Conservation (phyloP, 2,329 filamentous ascomycete species). For the Aspergillus hortae region DNA sequence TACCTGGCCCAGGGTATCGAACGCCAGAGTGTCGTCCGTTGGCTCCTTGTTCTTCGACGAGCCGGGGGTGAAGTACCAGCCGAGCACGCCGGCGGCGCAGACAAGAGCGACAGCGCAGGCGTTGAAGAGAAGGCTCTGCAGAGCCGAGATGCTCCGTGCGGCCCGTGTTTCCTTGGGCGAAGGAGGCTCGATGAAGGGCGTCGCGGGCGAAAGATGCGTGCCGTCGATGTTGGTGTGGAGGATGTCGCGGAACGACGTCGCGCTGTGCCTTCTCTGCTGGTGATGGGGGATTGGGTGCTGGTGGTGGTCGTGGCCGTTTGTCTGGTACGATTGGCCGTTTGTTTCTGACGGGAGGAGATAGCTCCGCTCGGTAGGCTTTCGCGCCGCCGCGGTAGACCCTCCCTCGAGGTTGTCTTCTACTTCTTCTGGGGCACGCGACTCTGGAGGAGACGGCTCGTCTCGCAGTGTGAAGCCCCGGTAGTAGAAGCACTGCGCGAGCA, state of each 20-base stretch:
- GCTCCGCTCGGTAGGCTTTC: slow-evolving; percentile 28
- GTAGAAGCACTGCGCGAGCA: slow-evolving; percentile 89
- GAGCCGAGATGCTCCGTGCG: slow-evolving; percentile 31
- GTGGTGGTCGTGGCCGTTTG: slow-evolving; percentile 5
- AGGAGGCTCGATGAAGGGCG: slow-evolving; percentile 64
- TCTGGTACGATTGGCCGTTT: slow-evolving; percentile 15
- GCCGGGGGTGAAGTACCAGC: slow-evolving; percentile 72
- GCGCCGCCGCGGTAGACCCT: slow-evolving; percentile 1
- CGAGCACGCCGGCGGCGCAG: slow-evolving; percentile 74
- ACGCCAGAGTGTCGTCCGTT: slow-evolving; percentile 46
- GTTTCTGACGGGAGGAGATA: slow-evolving; percentile 23
- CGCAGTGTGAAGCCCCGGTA: slow-evolving; percentile 71
- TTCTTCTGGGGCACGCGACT: slow-evolving; percentile 10
- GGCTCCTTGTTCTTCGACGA: slow-evolving; percentile 33
- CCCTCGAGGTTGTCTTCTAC: slow-evolving; percentile 18
- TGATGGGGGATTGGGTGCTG: slow-evolving; percentile 6
- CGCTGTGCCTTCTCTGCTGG: slow-evolving; percentile 23
- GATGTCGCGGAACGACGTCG: slow-evolving; percentile 42
- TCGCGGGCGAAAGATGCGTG: slow-evolving; percentile 73
- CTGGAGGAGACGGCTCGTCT: slow-evolving; percentile 24
- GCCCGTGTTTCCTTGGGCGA: slow-evolving; percentile 25
- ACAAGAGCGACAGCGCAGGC: slow-evolving; percentile 73
- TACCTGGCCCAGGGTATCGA: slow-evolving; percentile 77
- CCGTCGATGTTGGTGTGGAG: slow-evolving; percentile 56
- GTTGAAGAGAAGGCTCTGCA: slow-evolving; percentile 65